Conservation (phyloP, 2,329 filamentous ascomycete genomes). For the Xylaria sp. region DNA sequence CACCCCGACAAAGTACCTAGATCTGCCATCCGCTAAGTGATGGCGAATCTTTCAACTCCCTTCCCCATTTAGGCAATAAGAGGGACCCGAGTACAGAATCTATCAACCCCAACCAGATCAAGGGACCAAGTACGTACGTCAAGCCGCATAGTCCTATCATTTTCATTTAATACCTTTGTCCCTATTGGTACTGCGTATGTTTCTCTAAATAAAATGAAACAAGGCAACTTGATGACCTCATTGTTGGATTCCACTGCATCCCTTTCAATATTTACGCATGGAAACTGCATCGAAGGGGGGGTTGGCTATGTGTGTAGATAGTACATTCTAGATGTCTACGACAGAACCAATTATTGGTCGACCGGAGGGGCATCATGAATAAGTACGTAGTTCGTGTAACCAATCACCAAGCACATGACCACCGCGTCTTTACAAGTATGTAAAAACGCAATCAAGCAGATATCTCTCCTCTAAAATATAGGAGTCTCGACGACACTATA, state of each 20-base stretch:
- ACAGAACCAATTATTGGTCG: conserved; percentile 1
- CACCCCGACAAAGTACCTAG: conserved; percentile 27
- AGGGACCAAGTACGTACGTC: conserved; percentile 19
- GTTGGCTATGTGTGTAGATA: not conserved
- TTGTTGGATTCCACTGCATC: not conserved
- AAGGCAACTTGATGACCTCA: not conserved
- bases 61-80: conserved; percentile 32
- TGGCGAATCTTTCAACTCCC: conserved; percentile 20
- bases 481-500: too few species aligned
- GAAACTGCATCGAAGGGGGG: not conserved
- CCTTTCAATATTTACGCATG: not conserved
- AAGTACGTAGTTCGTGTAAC: not conserved
- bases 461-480: not conserved
- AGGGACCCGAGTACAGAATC: conserved; percentile 12
- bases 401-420: not conserved
- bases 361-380: not conserved
- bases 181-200: conserved; percentile 1
- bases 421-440: not conserved
- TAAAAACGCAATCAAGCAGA: not conserved
- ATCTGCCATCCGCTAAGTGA: conserved; percentile 11
- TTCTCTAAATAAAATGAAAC: not conserved
- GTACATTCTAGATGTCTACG: conserved; percentile 2
- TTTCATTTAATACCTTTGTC: conserved; percentile 6
- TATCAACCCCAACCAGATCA: conserved; percentile 31
- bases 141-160: conserved; percentile 14